These are phyloP conservation scores for Saturnispora silvae DNA, from an alignment of 805 yeast genomes.

Conservation along the genomic window DNA sequence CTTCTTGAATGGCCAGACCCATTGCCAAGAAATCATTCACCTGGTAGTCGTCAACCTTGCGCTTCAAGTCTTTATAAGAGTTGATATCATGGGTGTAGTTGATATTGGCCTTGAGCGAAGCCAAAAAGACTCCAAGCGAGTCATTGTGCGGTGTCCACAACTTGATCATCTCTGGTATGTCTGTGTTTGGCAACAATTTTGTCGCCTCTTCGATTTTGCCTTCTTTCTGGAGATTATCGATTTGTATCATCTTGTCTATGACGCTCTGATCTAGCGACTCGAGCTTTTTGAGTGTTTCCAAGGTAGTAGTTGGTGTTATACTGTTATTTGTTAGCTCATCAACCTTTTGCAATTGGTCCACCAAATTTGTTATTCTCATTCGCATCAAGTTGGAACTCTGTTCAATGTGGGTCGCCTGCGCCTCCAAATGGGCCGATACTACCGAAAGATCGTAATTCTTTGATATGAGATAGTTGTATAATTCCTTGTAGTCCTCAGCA, in stretches of 20 bases:
- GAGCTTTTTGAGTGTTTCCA: not conserved
- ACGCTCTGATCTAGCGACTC: not conserved
- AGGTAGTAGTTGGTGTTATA: not conserved
- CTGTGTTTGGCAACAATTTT: not conserved
- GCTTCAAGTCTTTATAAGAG: constrained; percentile 5
- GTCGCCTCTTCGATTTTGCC: constrained; percentile 1
- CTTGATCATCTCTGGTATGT: constrained; percentile 3
- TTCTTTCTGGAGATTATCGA: not conserved
- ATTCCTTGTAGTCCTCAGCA: constrained; percentile 1
- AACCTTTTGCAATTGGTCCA: not conserved
- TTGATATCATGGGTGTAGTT: constrained; percentile 3
- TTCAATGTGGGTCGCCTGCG: not conserved
- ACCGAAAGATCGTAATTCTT: not conserved
- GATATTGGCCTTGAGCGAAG: constrained; percentile 4
- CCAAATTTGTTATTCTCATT: constrained; percentile 3
- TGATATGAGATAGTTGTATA: not conserved
- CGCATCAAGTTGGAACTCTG: constrained; percentile 5
- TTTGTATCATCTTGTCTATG: not conserved
- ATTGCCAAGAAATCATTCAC: constrained; percentile 2
- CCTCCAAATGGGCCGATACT: not conserved
- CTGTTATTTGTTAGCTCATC: not conserved
- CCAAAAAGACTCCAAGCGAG: not conserved
- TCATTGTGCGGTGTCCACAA: constrained; percentile 2
- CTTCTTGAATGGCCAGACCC: constrained; percentile 6
- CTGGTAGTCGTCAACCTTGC: constrained; percentile 2